Evolutionary conservation across 805 yeast species (phyloP).

Genomic region (Metschnikowia kunwiensis): DNA sequence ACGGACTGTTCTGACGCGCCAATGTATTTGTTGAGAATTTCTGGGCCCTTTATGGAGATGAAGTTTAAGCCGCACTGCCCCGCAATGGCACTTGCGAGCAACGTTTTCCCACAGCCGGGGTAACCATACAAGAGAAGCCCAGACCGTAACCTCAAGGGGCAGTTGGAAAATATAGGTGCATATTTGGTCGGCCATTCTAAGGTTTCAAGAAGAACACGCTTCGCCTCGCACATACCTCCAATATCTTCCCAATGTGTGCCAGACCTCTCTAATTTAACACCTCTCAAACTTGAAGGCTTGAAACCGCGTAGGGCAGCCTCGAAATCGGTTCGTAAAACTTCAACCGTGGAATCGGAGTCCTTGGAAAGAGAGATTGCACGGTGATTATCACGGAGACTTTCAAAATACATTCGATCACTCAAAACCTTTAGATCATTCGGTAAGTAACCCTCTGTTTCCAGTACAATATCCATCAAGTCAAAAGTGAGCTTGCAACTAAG

Average conservation of each 20-base stretch:
- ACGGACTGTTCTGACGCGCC: conserved; percentile 97
- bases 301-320: conserved; percentile 60
- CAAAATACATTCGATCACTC: conserved; percentile 66
- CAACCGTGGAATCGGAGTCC: no score
- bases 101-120: conserved; percentile 97
- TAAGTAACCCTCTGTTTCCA: conserved; percentile 84
- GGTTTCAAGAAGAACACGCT: conserved; percentile 74
- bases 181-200: conserved; percentile 96
- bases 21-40: conserved; percentile 87
- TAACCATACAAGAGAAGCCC: conserved; percentile 91
- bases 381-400: conserved; percentile 21
- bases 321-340: conserved; percentile 33
- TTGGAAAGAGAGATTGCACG: no score
- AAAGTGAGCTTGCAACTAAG: conserved; percentile 35
- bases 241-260: conserved; percentile 78
- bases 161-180: conserved; percentile 88
- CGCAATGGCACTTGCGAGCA: conserved; percentile 90
- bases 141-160: conserved; percentile 83
- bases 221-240: conserved; percentile 82
- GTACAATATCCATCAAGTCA: conserved; percentile 44
- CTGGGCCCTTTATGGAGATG: conserved; percentile 93
- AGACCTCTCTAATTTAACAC: conserved; percentile 81
- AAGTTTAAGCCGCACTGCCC: conserved; percentile 92
- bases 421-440: conserved; percentile 77
- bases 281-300: conserved; percentile 78